Base-by-base conservation (phyloP, 2,329 filamentous ascomycete species). In the Penicillium sclerotigenum region DNA sequence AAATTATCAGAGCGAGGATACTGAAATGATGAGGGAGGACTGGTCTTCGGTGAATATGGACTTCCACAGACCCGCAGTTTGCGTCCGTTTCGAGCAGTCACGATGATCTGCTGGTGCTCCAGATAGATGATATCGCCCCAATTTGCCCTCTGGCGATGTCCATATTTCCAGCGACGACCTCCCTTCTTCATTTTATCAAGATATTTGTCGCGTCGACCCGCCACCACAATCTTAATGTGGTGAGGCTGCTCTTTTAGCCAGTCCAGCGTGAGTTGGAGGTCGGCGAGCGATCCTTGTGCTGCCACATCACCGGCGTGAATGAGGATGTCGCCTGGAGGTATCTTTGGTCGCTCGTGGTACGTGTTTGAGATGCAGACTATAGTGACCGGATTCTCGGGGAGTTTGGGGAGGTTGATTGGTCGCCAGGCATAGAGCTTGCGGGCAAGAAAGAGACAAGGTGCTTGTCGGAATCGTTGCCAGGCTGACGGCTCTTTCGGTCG, bases 51-150 rank as follows among this genome's bases (percentile, higher is more conserved):
- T 13, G 49, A 52, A 9, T 28, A 36, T 31, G 41, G 49, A 11
- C 41, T 52, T 26, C 49, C 49, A 20, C 16, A 46, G 13, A 52
- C 37, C 4, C 18, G 31, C 2, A 52, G 24, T 29, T 20, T 16
- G 6, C 40, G 41, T 37, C 49, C 49, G 14, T 47, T 46, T 16
- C 2, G 31, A 4, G 31, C 22, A 5, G 9, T 22, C 5, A 46
- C 10, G 3, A 33, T 29, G 10, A 11, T 8, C 13, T 36, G 9
- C n/a, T 34, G n/a, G 40, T 52, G 41, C 9, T 52, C 31, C 24
- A 52, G 29, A 18, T 52, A 52, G 20, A 47, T 28, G 24, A 52
- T 46, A 24, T 37, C 33, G 5, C 49, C 40, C 49, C 49, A 52
- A 4, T 46, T 8, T 5, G 22, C 22, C 14, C 20, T 46, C 10